phyloP scores from a whole-genome alignment of 2,329 filamentous ascomycete species.

The Aureobasidium sp. region DNA sequence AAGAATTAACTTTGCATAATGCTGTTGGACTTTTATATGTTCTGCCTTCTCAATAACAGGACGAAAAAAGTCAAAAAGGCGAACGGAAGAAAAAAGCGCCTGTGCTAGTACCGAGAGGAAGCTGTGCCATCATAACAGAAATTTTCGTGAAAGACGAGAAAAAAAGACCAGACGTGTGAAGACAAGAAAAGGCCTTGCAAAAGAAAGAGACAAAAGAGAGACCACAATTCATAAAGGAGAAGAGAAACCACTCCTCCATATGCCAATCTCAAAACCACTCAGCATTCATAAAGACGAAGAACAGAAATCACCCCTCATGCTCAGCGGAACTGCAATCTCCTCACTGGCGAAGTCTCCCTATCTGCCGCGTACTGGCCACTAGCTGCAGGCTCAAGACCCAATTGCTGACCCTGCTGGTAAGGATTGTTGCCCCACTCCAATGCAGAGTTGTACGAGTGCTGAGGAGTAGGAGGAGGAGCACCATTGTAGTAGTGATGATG shows the following conservation, averaged over 20 bases:
- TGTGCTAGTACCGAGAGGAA: background rate
- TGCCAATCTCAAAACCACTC: background rate
- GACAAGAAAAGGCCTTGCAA: background rate
- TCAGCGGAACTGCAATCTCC: constrained; percentile 25
- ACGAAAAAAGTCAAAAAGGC: background rate
- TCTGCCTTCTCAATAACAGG: background rate
- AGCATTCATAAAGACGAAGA: background rate
- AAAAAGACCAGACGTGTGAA: background rate
- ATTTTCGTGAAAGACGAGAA: background rate
- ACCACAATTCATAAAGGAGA: too few species aligned
- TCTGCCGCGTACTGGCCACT: constrained; percentile 21
- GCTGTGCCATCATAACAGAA: background rate
- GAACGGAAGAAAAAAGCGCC: background rate
- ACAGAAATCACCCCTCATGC: too few species aligned
- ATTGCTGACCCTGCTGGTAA: constrained; percentile 19
- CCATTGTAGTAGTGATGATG: constrained; percentile 18
- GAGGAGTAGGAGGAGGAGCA: constrained; percentile 26
- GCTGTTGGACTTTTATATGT: background rate
- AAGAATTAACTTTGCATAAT: background rate
- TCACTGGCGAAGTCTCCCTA: constrained; percentile 25
- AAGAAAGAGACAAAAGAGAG: background rate
- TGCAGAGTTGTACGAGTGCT: constrained; percentile 23
- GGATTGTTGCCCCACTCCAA: constrained; percentile 18
- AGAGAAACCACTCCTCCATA: background rate
- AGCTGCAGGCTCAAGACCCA: constrained; percentile 24